Evolutionary conservation across 1,284 basidiomycete genomes (phyloP).

Genomic region (Uromyces viciae-fabae): DNA sequence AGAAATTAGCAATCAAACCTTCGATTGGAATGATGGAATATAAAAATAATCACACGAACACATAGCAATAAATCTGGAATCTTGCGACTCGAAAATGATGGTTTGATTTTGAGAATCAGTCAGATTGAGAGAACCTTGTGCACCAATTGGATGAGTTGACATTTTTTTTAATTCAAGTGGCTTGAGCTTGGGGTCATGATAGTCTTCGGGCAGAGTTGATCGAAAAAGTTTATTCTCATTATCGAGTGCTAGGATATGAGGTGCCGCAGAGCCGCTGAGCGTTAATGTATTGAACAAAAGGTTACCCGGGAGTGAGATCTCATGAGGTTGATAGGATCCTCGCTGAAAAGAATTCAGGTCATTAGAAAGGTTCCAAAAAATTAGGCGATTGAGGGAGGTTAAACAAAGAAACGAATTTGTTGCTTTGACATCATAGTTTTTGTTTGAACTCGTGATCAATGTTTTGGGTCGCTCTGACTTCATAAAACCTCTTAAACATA

Average conservation of each 20-base stretch:
- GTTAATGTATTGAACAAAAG: not conserved
- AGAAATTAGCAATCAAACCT: not conserved
- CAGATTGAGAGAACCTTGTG: not conserved
- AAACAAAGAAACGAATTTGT: conserved; percentile 1
- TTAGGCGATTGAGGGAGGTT: conserved; percentile 16
- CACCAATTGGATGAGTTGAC: not conserved
- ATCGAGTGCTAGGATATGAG: conserved; percentile 13
- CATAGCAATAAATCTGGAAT: conserved; percentile 12
- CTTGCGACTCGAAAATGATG: not conserved
- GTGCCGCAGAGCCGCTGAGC: not conserved
- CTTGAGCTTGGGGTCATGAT: not conserved
- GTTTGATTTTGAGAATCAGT: not conserved
- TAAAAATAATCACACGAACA: not conserved
- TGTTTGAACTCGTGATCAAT: not conserved
- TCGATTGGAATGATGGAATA: not conserved
- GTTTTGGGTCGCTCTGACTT: not conserved
- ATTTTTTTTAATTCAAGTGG: not conserved
- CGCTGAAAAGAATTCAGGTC: not conserved
- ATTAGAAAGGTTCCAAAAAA: conserved; percentile 3
- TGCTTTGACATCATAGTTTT: not conserved
- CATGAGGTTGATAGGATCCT: not conserved
- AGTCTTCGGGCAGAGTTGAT: not conserved
- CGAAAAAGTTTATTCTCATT: conserved; percentile 17
- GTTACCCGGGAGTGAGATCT: not conserved
- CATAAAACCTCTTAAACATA: conserved; percentile 6